Base-by-base conservation (phyloP, 2,329 filamentous ascomycete genomes). In the Thyridium curvatum region DNA sequence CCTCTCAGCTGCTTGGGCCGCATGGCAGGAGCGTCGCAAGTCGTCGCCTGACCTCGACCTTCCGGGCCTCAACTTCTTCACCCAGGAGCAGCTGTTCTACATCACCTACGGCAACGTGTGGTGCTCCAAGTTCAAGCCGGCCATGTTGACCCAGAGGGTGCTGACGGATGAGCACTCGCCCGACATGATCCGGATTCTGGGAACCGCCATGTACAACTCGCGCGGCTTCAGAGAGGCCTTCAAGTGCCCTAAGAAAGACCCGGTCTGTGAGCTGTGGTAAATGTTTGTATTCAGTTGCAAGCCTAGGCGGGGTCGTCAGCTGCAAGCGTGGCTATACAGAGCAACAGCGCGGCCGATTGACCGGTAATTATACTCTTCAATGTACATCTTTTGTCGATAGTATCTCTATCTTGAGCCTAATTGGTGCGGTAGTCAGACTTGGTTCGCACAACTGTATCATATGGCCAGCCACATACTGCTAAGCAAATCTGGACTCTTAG, bases 1-100 rank as follows among this genome's bases (percentile, higher is more conserved):
- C 12, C 53, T 86, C 0, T 68, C 71, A 8, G 75, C 79, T 0
- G 68, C 79, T 1, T 86, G 76, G 52, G 64, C 71, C 17, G 80
- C 81, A 1, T 87, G 82, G 82, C 73, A 79, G 53, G 73, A 71
- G 45, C 69, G 71, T 10, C 30, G 16, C 32, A 34, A 31, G 34
- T 8, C 35, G 30, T 30, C 18, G 2, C 39, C 39, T 4, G 39
- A 41, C 12, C 31, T 18, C 3, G 30, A 41, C 16, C 39, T 41
- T n/a, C 39, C 39, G 2, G 39, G 39, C 13, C 39, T 41, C n/a
- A 30, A 41, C 8, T 41, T 34, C 30, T 82, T 83, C 44, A 72
- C 70, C 1, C 74, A 81, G 43, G 80, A 84, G 44, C 79, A 85
- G 54, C 56, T 85, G 4, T 86, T 85, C 61, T 85, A 84, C 50